Evolutionary conservation across 2,329 filamentous ascomycete species (phyloP), one percentile per base, ranked within the genome.

Genomic region (Fusarium camptoceras): DNA sequence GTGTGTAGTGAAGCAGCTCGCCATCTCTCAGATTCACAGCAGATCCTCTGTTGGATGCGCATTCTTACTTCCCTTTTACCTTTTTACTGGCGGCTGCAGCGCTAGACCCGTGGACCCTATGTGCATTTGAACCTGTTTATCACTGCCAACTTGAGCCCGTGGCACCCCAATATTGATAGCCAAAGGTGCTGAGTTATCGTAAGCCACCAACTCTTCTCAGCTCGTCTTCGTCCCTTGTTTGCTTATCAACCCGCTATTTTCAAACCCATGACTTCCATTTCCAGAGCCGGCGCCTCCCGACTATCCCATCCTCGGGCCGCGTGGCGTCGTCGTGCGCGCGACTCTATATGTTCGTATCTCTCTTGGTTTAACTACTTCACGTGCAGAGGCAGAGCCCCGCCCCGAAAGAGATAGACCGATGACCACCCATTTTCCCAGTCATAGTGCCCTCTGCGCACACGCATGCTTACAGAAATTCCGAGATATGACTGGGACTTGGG

Each of bases 191-290:
- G 57, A 64, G 59, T 62, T 70, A 66, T 64, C 53, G 65, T 72
- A 68, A 67, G 65, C 68, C 68, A 71, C 54, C 59, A 56, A 60
- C 69, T 66, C 50, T 11, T 41, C 61, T 75, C 72, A 75, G 72
- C 73, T 73, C 55, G 28, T 54, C 54, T 48, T 20, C 11, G 44
- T 51, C 48, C 39, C 49, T 28, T 49, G 62, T 70, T 70, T 56
- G 44, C 57, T 56, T 66, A 69, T 59, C 55, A 59, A 57, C 47
- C 64, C 58, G 58, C 60, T 53, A 68, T 50, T 53, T 58, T 60
- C 34, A 37, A 70, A 64, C 73, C 61, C 73, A 74, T 75, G 73
- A 75, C 73, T 75, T 73, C 70, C 71, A 42, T 37, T 67, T 73
- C 48, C 69, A 73, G 68, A 51, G 37, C 62, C 47, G 60, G 49